Evolutionary conservation across 140 eudicot species (phyloP), one percentile per base, ranked within the genome.

Genomic region (Stevia rebaudiana): DNA sequence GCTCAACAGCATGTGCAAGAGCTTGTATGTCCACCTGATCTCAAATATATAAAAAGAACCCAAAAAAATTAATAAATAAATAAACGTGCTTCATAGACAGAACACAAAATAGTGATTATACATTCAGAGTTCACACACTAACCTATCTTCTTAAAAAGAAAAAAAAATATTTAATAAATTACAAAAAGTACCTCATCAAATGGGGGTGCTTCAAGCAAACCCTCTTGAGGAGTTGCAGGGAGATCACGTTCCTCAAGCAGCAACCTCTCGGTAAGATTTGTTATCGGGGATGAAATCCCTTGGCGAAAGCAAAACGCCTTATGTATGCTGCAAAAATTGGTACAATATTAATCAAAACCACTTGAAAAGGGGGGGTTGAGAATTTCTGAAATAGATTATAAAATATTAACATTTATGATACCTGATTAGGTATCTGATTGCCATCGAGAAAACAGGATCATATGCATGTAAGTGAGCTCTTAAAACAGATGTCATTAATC

Each of bases 1-100:
- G 97, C 82, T 94, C 95, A 50, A 94, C 99, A 73, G 99, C 99
- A 85, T 94, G 97, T 46, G 99, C 99, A 79, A 94, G 92, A 54
- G 99, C 99, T 82, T 94, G 99, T 67, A 94, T 86, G 65, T 94
- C 99, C 78, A 88, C 97, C 99, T 88, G 83, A 70, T 50, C 10
- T 52, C 77, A 72, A 23, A 73, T 23, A 44, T 47, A 51, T 35
- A 48, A 16, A 35, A 23, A 21, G 10, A 11, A 22, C 44, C 31
- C n/a, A n/a, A 35, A 55, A 68, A 11, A 3, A 52, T 19, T 57
- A 43, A 62, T n/a, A n/a, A n/a, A n/a, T n/a, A n/a, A n/a, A n/a
- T n/a, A 16, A 40, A 11, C 18, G 43, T 65, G 30, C 46, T 58
- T 17, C 42, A 47, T 5, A 21, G 17, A 15, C 37, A 4, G 0